Percentiles rank a stretch among this genome's conserved stretches.
Conservation (phyloP, 2,329 filamentous ascomycete genomes). For the Fusarium albosuccineum region DNA sequence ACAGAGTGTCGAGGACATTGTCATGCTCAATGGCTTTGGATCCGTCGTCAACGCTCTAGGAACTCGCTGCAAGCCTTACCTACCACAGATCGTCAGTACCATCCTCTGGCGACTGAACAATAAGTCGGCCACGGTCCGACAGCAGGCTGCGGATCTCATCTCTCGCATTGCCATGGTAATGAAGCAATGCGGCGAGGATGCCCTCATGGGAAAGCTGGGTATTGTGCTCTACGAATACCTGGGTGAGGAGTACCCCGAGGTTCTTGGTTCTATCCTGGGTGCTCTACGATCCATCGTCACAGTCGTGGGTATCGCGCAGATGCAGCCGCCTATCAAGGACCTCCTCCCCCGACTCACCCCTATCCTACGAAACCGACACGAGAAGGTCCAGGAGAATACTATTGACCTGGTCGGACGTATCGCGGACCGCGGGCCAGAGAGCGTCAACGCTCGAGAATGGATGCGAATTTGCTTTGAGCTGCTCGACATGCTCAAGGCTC, state of each 20-base stretch:
- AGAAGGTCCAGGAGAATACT: conserved; percentile 99
- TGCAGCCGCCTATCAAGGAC: conserved; percentile 98
- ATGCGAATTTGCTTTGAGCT: conserved; percentile 99
- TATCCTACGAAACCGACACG: conserved; percentile 97
- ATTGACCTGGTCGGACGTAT: conserved; percentile 98
- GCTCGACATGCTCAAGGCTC: conserved; percentile 98
- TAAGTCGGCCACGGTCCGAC: conserved; percentile 95
- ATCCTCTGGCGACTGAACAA: conserved; percentile 98
- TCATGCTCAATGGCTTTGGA: conserved; percentile 97
- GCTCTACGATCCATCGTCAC: conserved; percentile 96
- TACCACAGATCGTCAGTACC: conserved; percentile 96
- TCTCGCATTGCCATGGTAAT: conserved; percentile 98
- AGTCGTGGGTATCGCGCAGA: conserved; percentile 96
- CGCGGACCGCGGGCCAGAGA: conserved; percentile 95
- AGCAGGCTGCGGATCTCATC: conserved; percentile 96
- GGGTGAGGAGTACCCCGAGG: conserved; percentile 98
- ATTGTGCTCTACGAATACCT: conserved; percentile 97
- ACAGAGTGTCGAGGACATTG: conserved; percentile 94
- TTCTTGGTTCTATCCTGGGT: conserved; percentile 94
- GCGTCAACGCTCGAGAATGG: conserved; percentile 97
- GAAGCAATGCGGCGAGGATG: conserved; percentile 98
- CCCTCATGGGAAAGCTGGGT: conserved; percentile 93
- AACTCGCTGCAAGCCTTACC: conserved; percentile 93
- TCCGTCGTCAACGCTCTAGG: conserved; percentile 97
- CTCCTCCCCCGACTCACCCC: conserved; percentile 93